Evolutionary conservation across 176 grass and related monocot genomes (phyloP).

Genomic region (Bromus sterilis): DNA sequence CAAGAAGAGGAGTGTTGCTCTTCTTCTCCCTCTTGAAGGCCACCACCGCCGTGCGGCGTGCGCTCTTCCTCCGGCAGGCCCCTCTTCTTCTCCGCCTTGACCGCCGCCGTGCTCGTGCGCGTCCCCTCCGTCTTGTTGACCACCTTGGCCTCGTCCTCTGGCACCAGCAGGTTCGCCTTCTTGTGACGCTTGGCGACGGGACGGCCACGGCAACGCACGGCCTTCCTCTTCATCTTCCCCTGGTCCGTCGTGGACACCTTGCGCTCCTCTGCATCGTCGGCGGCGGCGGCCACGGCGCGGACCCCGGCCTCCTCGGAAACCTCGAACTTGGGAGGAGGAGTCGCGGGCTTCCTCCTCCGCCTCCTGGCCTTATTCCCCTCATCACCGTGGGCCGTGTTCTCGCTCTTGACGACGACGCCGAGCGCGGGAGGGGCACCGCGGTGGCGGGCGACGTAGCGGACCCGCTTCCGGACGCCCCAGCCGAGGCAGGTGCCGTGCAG

Average conservation of each 20-base stretch:
- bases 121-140: no score
- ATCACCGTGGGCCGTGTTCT: no score
- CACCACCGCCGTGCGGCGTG: not conserved
- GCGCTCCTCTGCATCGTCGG: not conserved
- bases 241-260: not conserved
- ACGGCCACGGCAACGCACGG: not conserved
- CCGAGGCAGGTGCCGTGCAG: constrained; percentile 27
- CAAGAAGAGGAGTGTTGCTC: not conserved
- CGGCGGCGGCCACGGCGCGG: not conserved
- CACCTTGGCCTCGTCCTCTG: no score
- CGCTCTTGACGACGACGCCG: not conserved
- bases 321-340: not conserved
- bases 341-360: not conserved
- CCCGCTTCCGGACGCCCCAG: constrained; percentile 56
- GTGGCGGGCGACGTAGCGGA: constrained; percentile 23
- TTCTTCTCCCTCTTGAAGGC: not conserved
- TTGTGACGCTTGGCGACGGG: not conserved
- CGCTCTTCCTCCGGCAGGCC: not conserved
- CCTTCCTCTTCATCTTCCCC: not conserved
- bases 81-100: not conserved
- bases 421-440: not conserved
- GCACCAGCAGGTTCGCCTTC: no score
- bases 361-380: not conserved
- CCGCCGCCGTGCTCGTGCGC: no score
- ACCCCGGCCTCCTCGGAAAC: not conserved